These are phyloP conservation scores for Zygoascus meyerae DNA, from an alignment of 1,139 yeast genomes.

Conservation along the genomic window DNA sequence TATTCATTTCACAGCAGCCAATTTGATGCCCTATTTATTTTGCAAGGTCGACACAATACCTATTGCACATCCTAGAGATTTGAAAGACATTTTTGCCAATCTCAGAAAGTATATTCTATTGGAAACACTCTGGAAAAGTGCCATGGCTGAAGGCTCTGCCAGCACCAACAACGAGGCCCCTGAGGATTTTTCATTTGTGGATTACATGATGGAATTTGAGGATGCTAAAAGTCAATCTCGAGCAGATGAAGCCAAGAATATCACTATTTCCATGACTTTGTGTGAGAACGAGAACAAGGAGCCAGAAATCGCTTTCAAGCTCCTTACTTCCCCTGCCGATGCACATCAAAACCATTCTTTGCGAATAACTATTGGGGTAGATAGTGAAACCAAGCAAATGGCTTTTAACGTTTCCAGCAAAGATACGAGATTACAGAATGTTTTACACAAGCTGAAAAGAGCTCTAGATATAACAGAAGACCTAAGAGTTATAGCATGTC, in stretches of 20 bases:
- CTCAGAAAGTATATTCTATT: slow-evolving; percentile 18
- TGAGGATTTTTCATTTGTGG: slow-evolving; percentile 18
- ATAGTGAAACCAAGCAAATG: slow-evolving; percentile 9
- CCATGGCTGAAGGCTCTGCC: slow-evolving; percentile 2
- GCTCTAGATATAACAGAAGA: slow-evolving; percentile 11
- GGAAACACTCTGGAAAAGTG: slow-evolving; percentile 17
- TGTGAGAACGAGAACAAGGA: background rate
- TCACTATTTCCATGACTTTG: no score
- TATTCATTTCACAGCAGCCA: slow-evolving; percentile 25
- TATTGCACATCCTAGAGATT: slow-evolving; percentile 28
- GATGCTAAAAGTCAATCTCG: background rate
- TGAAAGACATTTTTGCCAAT: slow-evolving; percentile 19
- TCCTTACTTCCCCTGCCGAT: slow-evolving; percentile 1
- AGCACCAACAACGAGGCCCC: slow-evolving; percentile 11
- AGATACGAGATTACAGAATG: slow-evolving; percentile 5
- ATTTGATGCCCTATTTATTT: slow-evolving; percentile 27
- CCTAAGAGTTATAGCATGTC: background rate
- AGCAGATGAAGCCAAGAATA: no score
- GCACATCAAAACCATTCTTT: background rate
- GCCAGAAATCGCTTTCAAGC: slow-evolving; percentile 1
- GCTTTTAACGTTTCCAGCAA: background rate
- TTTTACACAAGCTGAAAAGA: slow-evolving; percentile 3
- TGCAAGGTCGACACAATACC: slow-evolving; percentile 31
- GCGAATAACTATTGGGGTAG: slow-evolving; percentile 1
- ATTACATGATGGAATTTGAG: slow-evolving; percentile 19